Evolutionary conservation across 139 green algal species (phyloP), one percentile per base, ranked within the genome.

Genomic region (Chlorella vulgaris): DNA sequence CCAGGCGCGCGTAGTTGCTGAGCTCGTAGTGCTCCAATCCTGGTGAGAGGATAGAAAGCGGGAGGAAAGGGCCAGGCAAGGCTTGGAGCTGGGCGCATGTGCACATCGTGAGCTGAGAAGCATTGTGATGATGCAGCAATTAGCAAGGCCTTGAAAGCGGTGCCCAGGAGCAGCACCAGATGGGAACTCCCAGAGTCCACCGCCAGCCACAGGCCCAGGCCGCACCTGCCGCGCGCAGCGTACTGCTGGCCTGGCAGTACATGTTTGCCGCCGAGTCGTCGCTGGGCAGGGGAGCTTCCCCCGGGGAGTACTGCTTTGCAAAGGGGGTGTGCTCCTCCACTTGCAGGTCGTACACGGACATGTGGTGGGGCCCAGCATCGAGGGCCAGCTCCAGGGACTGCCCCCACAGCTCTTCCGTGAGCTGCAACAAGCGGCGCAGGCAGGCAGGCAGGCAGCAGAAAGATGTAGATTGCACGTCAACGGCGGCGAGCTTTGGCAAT

Each of bases 291-390:
- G 89, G 86, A 29, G 69, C 29, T 26, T 76, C 35, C 0, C 94
- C 94, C 6, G 86, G 81, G 0, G 58, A 43, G 81, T 96, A 97
- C 90, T 88, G 93, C 31, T 89, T 74, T 0, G 84, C 93, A 92
- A 99, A 99, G 0, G 94, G 92, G 1, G 96, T 99, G 53, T 88
- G 86, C 38, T 95, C 88, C 87, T 99, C 96, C 13, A 99, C 89
- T 90, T 99, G 96, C 28, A 99, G 88, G 89, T 99, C 96, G 81
- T 99, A 99, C 24, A 96, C 88, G 10, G 93, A 98, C 10, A 99
- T 79, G 87, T 99, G 96, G 58, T 83, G 40, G 3, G 96, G 94
- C 22, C 35, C 50, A 3, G 88, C 87, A 7, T 78, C 86, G 1
- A 98, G 62, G 3, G 94, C 93, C 18, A 78, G 31, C 15, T 86